Conservation (phyloP, 1,139 yeast genomes). For the Magnusiomyces suaveolens region DNA sequence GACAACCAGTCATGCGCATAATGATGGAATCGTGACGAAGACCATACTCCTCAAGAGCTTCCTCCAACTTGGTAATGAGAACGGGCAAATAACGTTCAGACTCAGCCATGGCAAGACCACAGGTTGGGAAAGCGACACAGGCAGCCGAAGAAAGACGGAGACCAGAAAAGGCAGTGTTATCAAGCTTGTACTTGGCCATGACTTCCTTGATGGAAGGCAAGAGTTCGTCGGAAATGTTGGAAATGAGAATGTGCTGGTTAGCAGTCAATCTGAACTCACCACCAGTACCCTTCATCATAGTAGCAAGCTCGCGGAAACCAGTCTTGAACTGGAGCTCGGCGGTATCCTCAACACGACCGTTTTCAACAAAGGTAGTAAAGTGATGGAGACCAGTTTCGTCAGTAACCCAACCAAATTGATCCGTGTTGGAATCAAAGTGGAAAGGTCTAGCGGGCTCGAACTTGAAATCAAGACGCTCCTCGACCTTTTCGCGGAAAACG, state of each 20-base stretch:
- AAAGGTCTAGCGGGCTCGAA: slow-evolving; percentile 64
- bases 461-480: slow-evolving; percentile 68
- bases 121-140: slow-evolving; percentile 97
- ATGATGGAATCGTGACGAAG: slow-evolving; percentile 89
- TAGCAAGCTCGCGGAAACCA: slow-evolving; percentile 74
- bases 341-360: slow-evolving; percentile 94
- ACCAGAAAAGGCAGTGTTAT: slow-evolving; percentile 74
- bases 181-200: slow-evolving; percentile 67
- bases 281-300: slow-evolving; percentile 45
- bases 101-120: slow-evolving; percentile 99
- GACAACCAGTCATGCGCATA: slow-evolving; percentile 99
- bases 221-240: slow-evolving; percentile 62
- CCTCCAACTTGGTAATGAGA: slow-evolving; percentile 71
- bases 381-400: slow-evolving; percentile 84
- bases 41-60: slow-evolving; percentile 80
- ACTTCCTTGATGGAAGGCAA: slow-evolving; percentile 52
- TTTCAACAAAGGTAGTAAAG: slow-evolving; percentile 89
- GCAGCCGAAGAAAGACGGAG: slow-evolving; percentile 87
- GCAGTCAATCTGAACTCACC: slow-evolving; percentile 94
- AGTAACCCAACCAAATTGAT: slow-evolving; percentile 87
- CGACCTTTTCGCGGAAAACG: slow-evolving; percentile 67
- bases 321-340: slow-evolving; percentile 82
- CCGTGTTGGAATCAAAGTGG: slow-evolving; percentile 78
- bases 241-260: slow-evolving; percentile 81
- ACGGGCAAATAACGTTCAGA: slow-evolving; percentile 90